Evolutionary conservation across 192 early-diverging fungal species (phyloP).

Genomic region (Glomus cerebriforme): DNA sequence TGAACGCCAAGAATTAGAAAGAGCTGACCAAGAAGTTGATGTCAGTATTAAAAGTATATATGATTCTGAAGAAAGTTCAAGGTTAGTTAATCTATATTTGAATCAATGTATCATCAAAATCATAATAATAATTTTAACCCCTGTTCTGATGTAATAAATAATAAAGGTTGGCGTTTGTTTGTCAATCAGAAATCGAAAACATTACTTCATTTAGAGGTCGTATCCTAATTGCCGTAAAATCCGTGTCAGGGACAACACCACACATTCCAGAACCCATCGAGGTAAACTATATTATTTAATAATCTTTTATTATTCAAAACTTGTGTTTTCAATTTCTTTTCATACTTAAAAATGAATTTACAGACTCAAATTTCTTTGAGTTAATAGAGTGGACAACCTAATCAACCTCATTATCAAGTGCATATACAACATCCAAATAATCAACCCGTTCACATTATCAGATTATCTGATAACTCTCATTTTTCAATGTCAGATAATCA

Average conservation of each 20-base stretch:
- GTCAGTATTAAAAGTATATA: slow-evolving; percentile 22
- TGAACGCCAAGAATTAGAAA: slow-evolving; percentile 10
- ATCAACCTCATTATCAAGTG: slow-evolving; percentile 6
- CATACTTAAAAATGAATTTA: not conserved
- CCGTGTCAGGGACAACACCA: not conserved
- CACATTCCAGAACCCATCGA: not conserved
- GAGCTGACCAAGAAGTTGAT: slow-evolving; percentile 1
- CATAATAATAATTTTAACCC: not conserved
- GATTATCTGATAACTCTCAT: not conserved
- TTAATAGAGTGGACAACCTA: not conserved
- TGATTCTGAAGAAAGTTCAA: slow-evolving; percentile 8
- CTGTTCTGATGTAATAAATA: not conserved
- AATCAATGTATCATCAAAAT: not conserved
- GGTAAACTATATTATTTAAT: not conserved
- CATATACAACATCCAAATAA: slow-evolving; percentile 5
- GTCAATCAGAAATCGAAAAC: slow-evolving; percentile 21
- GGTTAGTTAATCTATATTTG: not conserved
- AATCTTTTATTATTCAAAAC: not conserved
- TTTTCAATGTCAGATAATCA: slow-evolving; percentile 1
- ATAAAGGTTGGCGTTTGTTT: slow-evolving; percentile 9
- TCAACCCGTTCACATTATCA: slow-evolving; percentile 4
- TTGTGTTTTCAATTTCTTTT: not conserved
- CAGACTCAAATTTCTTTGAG: not conserved
- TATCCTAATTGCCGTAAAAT: slow-evolving; percentile 17
- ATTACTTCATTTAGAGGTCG: not conserved